phyloP scores from a whole-genome alignment of 2,329 filamentous ascomycete species.

The Penicillium sp. region DNA sequence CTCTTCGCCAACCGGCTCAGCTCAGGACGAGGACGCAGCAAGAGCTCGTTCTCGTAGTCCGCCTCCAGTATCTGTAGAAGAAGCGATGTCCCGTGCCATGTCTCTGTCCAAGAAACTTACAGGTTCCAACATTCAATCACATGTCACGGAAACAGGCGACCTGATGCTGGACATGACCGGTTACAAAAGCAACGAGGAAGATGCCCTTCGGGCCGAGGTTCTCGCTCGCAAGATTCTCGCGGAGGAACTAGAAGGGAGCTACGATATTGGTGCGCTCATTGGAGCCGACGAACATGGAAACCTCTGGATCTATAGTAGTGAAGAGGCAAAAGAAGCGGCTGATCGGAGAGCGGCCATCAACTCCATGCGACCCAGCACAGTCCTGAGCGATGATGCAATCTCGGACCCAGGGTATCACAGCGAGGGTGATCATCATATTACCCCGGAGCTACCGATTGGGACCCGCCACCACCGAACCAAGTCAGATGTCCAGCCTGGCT shows the following conservation, averaged over 20 bases:
- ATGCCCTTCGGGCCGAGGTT: slow-evolving; percentile 88
- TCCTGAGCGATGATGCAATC: slow-evolving; percentile 70
- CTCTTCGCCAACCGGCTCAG: slow-evolving; percentile 10
- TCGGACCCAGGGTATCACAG: slow-evolving; percentile 96
- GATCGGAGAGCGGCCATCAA: slow-evolving; percentile 62
- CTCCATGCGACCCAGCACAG: slow-evolving; percentile 51
- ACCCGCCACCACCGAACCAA: slow-evolving; percentile 59
- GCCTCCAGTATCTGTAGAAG: slow-evolving; percentile 67
- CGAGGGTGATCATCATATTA: slow-evolving; percentile 67
- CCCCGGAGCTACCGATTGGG: slow-evolving; percentile 62
- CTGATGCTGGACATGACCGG: slow-evolving; percentile 98
- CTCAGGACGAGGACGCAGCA: slow-evolving; percentile 12
- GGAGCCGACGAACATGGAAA: slow-evolving; percentile 95
- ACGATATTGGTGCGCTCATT: slow-evolving; percentile 93
- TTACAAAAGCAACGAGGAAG: slow-evolving; percentile 92
- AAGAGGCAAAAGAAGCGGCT: slow-evolving; percentile 90
- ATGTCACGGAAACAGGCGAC: slow-evolving; percentile 89
- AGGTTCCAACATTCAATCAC: slow-evolving; percentile 86
- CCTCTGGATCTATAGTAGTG: slow-evolving; percentile 98
- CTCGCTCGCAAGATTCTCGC: slow-evolving; percentile 88
- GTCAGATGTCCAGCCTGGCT: slow-evolving; percentile 68
- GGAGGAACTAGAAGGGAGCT: slow-evolving; percentile 90
- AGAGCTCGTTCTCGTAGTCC: slow-evolving; percentile 68
- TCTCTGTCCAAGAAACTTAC: slow-evolving; percentile 84
- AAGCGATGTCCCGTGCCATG: slow-evolving; percentile 80